These are phyloP conservation scores for Malus sieversii DNA, from an alignment of 306 rosid genomes.

Conservation along the genomic window DNA sequence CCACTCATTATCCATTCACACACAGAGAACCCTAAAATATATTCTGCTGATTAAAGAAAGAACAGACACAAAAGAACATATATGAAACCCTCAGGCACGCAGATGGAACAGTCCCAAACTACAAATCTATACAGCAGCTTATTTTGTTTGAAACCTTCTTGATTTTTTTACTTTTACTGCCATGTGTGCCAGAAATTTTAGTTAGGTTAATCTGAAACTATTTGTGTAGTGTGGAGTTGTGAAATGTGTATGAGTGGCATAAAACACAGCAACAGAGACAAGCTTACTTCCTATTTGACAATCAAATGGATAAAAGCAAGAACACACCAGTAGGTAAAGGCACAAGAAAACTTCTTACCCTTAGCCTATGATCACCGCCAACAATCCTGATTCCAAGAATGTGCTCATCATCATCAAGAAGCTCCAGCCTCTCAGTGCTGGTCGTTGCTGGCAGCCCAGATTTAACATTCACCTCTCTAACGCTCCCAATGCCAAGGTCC, in stretches of 20 bases:
- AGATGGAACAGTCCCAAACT: neutral
- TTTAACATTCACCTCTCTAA: constrained; percentile 89
- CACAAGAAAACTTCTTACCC: constrained; percentile 32
- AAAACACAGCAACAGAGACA: neutral
- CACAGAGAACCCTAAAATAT: neutral
- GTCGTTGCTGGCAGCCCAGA: constrained; percentile 97
- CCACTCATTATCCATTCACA: neutral
- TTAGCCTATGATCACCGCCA: constrained; percentile 87
- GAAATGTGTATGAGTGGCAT: neutral
- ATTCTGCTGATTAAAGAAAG: neutral
- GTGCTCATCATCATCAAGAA: constrained; percentile 80
- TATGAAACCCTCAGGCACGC: neutral
- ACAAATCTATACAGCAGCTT: neutral
- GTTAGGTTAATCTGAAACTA: neutral
- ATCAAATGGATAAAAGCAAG: neutral
- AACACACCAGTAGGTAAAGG: neutral
- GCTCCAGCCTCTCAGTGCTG: constrained; percentile 86
- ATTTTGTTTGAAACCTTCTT: neutral
- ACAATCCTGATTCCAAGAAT: constrained; percentile 73
- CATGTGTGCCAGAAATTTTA: neutral
- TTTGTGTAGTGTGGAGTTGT: neutral
- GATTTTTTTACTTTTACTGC: neutral
- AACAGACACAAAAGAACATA: neutral
- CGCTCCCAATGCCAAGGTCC: constrained; percentile 81
- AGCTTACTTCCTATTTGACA: neutral